These are phyloP conservation scores for Melampsora americana DNA, from an alignment of 1,284 basidiomycete species.

Conservation along the genomic window DNA sequence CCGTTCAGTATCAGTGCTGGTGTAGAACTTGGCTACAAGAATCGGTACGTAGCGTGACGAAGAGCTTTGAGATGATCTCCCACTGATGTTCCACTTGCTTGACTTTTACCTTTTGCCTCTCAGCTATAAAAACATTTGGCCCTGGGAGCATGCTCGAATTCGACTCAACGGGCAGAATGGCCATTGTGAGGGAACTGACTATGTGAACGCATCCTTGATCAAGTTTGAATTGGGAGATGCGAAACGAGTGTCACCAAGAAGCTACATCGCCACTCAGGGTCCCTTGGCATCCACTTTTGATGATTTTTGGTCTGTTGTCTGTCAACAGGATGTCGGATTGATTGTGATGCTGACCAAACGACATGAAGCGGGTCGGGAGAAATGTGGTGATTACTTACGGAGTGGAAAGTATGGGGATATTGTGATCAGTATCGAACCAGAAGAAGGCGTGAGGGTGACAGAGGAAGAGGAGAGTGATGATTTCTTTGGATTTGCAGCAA, in stretches of 20 bases:
- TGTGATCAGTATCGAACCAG: slow-evolving; percentile 46
- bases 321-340: slow-evolving; percentile 60
- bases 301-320: slow-evolving; percentile 81
- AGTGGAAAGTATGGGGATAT: slow-evolving; percentile 65
- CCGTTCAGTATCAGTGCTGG: slow-evolving; percentile 92
- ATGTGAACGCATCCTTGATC: slow-evolving; percentile 87
- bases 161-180: slow-evolving; percentile 41
- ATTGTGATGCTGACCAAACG: slow-evolving; percentile 83
- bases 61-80: neutral
- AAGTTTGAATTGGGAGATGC: slow-evolving; percentile 60
- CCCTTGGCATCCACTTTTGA: slow-evolving; percentile 82
- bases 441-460: slow-evolving; percentile 48
- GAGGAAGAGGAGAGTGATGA: slow-evolving; percentile 49
- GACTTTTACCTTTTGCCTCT: neutral
- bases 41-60: slow-evolving; percentile 56
- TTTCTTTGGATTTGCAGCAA: slow-evolving; percentile 51
- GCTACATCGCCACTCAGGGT: slow-evolving; percentile 94
- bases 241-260: slow-evolving; percentile 53
- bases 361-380: slow-evolving; percentile 78
- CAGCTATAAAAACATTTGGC: slow-evolving; percentile 83
- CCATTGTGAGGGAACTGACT: slow-evolving; percentile 61
- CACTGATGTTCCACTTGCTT: neutral
- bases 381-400: slow-evolving; percentile 89
- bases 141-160: slow-evolving; percentile 74
- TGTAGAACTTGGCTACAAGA: slow-evolving; percentile 89